Evolutionary conservation across 139 green algal species (phyloP).

Genomic region (Penium margaritaceum): DNA sequence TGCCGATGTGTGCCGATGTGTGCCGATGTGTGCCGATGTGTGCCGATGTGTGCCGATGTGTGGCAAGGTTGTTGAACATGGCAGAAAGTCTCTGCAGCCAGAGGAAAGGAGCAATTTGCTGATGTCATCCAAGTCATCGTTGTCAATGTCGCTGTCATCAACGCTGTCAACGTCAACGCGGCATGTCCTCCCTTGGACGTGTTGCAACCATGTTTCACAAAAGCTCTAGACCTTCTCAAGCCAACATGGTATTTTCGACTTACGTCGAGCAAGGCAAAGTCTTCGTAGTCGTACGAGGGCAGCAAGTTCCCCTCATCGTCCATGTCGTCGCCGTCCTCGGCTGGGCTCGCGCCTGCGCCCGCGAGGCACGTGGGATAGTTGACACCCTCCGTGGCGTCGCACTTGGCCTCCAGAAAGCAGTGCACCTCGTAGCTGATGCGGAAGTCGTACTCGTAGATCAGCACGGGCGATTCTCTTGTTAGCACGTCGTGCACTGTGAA

Average conservation of each 20-base stretch:
- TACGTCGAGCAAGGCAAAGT: slow-evolving; percentile 38
- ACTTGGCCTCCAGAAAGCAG: slow-evolving; percentile 32
- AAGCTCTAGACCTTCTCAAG: too few relatives aligned
- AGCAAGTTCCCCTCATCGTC: slow-evolving; percentile 40
- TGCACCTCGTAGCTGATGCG: slow-evolving; percentile 32
- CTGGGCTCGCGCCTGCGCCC: slow-evolving; percentile 23
- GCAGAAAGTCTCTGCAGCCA: too few relatives aligned
- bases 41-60: too few relatives aligned
- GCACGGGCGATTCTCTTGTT: not conserved
- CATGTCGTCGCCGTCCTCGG: slow-evolving; percentile 42
- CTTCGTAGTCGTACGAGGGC: slow-evolving; percentile 29
- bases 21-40: too few relatives aligned
- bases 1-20: too few relatives aligned
- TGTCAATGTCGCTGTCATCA: too few relatives aligned
- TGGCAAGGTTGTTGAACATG: too few relatives aligned
- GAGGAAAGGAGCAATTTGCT: too few relatives aligned
- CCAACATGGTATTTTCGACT: not conserved
- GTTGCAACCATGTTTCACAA: too few relatives aligned
- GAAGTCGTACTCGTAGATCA: slow-evolving; percentile 45
- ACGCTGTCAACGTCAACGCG: too few relatives aligned
- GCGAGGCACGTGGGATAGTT: slow-evolving; percentile 39
- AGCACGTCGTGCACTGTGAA: slow-evolving; percentile 29
- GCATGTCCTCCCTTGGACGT: too few relatives aligned
- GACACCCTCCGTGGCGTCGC: slow-evolving; percentile 29
- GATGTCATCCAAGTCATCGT: too few relatives aligned